These are phyloP conservation scores for Colletotrichum sp. DNA, from an alignment of 2,329 filamentous ascomycete genomes.

Conservation along the genomic window DNA sequence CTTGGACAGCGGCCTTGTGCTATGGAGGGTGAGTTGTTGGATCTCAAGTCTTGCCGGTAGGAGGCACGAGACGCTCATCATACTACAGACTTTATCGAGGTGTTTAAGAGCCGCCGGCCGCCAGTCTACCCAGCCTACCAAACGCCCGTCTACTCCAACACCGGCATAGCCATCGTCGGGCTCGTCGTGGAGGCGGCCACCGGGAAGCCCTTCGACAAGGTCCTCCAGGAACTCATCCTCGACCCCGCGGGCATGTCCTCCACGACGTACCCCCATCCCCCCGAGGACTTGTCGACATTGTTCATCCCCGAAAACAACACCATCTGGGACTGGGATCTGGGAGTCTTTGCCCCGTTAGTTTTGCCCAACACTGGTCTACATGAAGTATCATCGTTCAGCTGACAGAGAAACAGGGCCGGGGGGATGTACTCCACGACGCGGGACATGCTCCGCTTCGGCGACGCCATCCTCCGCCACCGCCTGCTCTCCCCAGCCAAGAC, in stretches of 20 bases:
- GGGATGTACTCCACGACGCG: constrained; percentile 45
- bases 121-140: constrained; percentile 49
- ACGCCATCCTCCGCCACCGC: constrained; percentile 46
- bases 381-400: neutral
- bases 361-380: neutral
- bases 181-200: constrained; percentile 49
- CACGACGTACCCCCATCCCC: constrained; percentile 40
- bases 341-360: constrained; percentile 38
- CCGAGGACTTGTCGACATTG: constrained; percentile 27
- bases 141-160: constrained; percentile 54
- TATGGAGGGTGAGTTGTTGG: constrained; percentile 22
- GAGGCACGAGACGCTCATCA: neutral
- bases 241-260: constrained; percentile 45
- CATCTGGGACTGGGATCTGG: constrained; percentile 37
- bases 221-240: constrained; percentile 45
- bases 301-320: constrained; percentile 40
- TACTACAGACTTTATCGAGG: constrained; percentile 27
- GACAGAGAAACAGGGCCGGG: constrained; percentile 32
- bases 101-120: constrained; percentile 30
- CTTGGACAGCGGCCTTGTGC: constrained; percentile 35
- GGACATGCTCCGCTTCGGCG: constrained; percentile 46
- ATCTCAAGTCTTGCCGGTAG: neutral
- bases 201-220: constrained; percentile 40
- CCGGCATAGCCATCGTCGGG: constrained; percentile 49
- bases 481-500: constrained; percentile 44